Conservation (phyloP, 2,329 filamentous ascomycete genomes). For the Ceratocystis colombiana region DNA sequence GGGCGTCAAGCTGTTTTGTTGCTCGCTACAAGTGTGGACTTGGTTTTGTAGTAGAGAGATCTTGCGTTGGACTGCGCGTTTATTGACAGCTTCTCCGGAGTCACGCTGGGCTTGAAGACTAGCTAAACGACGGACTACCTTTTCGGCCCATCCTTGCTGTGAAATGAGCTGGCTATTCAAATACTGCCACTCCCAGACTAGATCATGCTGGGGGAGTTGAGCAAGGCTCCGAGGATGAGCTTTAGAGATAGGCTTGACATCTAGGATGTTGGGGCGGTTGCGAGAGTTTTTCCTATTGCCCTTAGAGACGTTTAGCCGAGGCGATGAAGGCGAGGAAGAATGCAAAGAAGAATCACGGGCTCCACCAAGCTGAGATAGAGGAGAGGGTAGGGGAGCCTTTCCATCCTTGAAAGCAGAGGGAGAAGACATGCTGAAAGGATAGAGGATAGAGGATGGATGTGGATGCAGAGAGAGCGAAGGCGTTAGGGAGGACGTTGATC, state of each 20-base stretch:
- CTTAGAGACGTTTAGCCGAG: neutral
- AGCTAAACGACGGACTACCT: conserved; percentile 20
- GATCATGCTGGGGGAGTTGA: conserved; percentile 17
- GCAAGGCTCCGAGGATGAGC: conserved; percentile 11
- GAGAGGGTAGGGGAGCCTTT: neutral
- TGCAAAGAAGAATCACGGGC: neutral
- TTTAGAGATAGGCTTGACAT: neutral
- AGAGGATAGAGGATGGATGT: neutral
- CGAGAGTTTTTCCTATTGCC: neutral
- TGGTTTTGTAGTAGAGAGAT: conserved; percentile 19
- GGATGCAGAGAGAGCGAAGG: neutral
- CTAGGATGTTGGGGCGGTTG: neutral
- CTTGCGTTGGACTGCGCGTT: conserved; percentile 21
- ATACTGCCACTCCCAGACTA: conserved; percentile 21
- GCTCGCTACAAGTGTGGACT: conserved; percentile 18
- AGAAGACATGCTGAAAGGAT: conserved; percentile 5
- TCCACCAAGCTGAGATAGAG: neutral
- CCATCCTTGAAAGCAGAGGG: neutral
- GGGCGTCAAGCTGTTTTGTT: conserved; percentile 22
- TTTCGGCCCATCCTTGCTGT: conserved; percentile 20
- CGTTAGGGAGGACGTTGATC: neutral
- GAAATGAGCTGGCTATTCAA: conserved; percentile 19
- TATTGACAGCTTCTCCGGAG: conserved; percentile 15
- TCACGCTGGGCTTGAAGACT: conserved; percentile 21
- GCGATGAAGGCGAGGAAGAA: conserved; percentile 2